A percentile compares a stretch with the other conserved stretches of the same genome.
phyloP scores from a whole-genome alignment of 1,284 basidiomycete genomes.

The Chiua sp. region DNA sequence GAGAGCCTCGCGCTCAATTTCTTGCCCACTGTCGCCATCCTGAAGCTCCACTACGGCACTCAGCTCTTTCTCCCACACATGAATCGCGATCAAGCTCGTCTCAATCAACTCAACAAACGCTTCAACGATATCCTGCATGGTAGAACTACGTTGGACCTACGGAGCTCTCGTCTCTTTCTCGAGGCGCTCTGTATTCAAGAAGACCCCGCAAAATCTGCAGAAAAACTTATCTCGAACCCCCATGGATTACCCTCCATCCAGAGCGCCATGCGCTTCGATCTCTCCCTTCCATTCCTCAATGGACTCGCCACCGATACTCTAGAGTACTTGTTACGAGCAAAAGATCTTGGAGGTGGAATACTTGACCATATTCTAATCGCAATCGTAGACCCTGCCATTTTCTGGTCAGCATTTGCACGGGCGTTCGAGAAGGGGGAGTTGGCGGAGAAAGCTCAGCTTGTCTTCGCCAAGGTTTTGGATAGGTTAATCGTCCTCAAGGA shows the following conservation, averaged over 20 bases:
- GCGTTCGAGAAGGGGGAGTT: slow-evolving; percentile 47
- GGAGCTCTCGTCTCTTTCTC: slow-evolving; percentile 42
- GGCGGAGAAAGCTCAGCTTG: slow-evolving; percentile 39
- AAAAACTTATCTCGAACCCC: slow-evolving; percentile 45
- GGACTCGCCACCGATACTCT: slow-evolving; percentile 45
- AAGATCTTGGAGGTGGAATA: slow-evolving; percentile 48
- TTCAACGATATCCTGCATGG: slow-evolving; percentile 34
- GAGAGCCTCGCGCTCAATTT: neutral
- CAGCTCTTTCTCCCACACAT: slow-evolving; percentile 1
- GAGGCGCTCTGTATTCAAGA: slow-evolving; percentile 51
- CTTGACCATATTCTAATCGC: slow-evolving; percentile 45
- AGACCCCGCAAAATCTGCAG: slow-evolving; percentile 47
- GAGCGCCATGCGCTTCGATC: slow-evolving; percentile 50
- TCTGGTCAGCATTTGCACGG: slow-evolving; percentile 51
- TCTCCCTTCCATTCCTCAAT: slow-evolving; percentile 50
- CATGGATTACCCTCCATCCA: slow-evolving; percentile 50
- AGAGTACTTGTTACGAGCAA: slow-evolving; percentile 48
- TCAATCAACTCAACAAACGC: slow-evolving; percentile 27
- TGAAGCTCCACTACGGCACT: neutral
- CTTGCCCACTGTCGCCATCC: slow-evolving; percentile 3
- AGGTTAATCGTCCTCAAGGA: slow-evolving; percentile 50
- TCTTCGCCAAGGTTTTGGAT: slow-evolving; percentile 59
- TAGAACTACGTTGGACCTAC: slow-evolving; percentile 21
- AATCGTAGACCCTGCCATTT: slow-evolving; percentile 61
- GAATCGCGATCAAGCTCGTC: slow-evolving; percentile 19